Evolutionary conservation across 331 rosid genomes (phyloP), one percentile per base, ranked within the genome.

Genomic region (Quercus phellos): DNA sequence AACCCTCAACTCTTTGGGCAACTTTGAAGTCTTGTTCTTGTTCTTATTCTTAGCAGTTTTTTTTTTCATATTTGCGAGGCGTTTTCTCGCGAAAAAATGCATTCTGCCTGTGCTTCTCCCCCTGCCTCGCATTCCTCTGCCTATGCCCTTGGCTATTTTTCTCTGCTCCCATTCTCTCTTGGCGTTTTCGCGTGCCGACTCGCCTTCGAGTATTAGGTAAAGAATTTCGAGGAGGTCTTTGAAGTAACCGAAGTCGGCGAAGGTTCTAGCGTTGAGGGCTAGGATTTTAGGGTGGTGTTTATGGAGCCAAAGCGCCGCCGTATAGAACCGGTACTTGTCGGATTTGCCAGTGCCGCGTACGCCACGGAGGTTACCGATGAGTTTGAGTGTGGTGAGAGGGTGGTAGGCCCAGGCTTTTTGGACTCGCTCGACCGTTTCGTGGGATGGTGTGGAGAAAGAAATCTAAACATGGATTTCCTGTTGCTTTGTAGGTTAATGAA

Each of bases 141-240:
- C 38, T 34, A 34, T 34, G 38, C 38, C 38, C 8, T 5, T 34
- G 38, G 8, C 38, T 34, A 2, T 0, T 34, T 34, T 74, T 22
- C 43, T 14, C 3, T 26, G 17, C 0, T 9, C 1, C 61, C 50
- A 10, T 3, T 43, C 53, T 19, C 19, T 0, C 6, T 51, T 76
- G 18, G 51, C 32, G 4, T 4, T 13, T 16, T 22, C 16, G 27
- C 80, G 72, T 8, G 19, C 55, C 16, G 67, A 54, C 4, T 2
- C 11, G 0, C 74, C 74, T 66, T 76, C 74, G 2, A 34, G 54
- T 1, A 53, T 6, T 8, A 64, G 22, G 32, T 76, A 76, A 0
- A 67, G 42, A 67, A 76, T 67, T 38, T 76, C 80, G 0, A 66
- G 80, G 74, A 66, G 67, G 11, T 76, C 80, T 55, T 76, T 76